These are phyloP conservation scores for Talaromyces sp. DNA, from an alignment of 2,329 filamentous ascomycete genomes.

Conservation along the genomic window DNA sequence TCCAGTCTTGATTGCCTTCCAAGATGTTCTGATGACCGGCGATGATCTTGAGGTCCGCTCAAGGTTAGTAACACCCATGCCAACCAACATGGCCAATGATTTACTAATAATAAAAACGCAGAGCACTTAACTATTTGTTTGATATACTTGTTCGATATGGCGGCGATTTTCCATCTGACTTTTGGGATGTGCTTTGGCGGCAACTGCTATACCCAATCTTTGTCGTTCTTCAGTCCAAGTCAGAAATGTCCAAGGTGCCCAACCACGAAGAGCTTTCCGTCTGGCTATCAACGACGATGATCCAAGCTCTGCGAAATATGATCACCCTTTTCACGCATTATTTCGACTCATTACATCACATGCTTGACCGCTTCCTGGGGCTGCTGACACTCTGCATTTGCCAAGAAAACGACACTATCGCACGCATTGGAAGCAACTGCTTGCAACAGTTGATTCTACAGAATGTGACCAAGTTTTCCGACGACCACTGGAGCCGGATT, in stretches of 20 bases:
- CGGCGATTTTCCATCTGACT: conserved; percentile 83
- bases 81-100: conserved; percentile 19
- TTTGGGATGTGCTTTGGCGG: conserved; percentile 98
- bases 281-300: conserved; percentile 99
- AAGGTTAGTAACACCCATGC: conserved; percentile 30
- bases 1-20: conserved; percentile 94
- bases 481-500: conserved; percentile 87
- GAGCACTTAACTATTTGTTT: conserved; percentile 92
- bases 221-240: conserved; percentile 92
- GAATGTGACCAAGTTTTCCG: conserved; percentile 86
- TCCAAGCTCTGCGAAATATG: conserved; percentile 96
- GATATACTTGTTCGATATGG: conserved; percentile 87
- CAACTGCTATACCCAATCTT: conserved; percentile 98
- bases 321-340: conserved; percentile 98
- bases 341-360: conserved; percentile 91
- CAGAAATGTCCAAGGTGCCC: conserved; percentile 90
- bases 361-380: conserved; percentile 96
- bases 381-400: conserved; percentile 93
- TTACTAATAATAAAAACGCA: conserved; percentile 14
- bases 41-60: conserved; percentile 95
- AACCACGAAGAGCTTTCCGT: conserved; percentile 97
- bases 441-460: conserved; percentile 93
- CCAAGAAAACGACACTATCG: conserved; percentile 98
- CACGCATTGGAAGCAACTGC: conserved; percentile 96
- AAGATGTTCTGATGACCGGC: conserved; percentile 98